Conservation (phyloP, 306 rosid species). For the Cucurbita ficifolia region DNA sequence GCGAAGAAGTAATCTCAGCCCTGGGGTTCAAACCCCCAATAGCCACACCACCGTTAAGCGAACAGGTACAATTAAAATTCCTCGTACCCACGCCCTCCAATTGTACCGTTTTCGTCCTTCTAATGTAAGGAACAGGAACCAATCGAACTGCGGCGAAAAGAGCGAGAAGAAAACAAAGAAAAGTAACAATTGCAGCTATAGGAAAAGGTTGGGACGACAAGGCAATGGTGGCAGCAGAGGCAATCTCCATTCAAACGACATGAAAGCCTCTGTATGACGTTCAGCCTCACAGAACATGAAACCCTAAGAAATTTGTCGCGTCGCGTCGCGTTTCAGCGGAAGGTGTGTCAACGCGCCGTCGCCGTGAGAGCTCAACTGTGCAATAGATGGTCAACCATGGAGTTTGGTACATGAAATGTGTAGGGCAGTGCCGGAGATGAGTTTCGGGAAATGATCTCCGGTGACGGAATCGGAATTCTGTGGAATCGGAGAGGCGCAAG, state of each 20-base stretch:
- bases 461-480: not conserved
- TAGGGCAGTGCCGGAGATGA: not conserved
- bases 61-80: constrained; percentile 30
- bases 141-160: constrained; percentile 45
- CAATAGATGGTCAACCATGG: not conserved
- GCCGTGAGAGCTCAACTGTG: not conserved
- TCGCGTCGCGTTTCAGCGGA: not conserved
- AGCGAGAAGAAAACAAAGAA: constrained; percentile 44
- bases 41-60: constrained; percentile 18
- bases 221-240: constrained; percentile 19
- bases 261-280: constrained; percentile 32
- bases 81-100: constrained; percentile 8
- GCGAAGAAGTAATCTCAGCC: constrained; percentile 1
- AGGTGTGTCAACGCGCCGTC: constrained; percentile 2
- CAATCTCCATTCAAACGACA: constrained; percentile 85
- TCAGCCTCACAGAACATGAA: constrained; percentile 34
- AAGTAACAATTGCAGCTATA: constrained; percentile 42
- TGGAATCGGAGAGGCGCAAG: not conserved
- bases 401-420: not conserved
- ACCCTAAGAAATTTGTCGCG: constrained; percentile 29
- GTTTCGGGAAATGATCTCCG: not conserved
- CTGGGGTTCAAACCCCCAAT: constrained; percentile 18
- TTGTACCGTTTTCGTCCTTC: constrained; percentile 7
- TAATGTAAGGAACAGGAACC: constrained; percentile 9
- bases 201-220: constrained; percentile 33